Evolutionary conservation across 1,284 basidiomycete genomes (phyloP), one percentile per base, ranked within the genome.

Genomic region (Phlebopus sp.): DNA sequence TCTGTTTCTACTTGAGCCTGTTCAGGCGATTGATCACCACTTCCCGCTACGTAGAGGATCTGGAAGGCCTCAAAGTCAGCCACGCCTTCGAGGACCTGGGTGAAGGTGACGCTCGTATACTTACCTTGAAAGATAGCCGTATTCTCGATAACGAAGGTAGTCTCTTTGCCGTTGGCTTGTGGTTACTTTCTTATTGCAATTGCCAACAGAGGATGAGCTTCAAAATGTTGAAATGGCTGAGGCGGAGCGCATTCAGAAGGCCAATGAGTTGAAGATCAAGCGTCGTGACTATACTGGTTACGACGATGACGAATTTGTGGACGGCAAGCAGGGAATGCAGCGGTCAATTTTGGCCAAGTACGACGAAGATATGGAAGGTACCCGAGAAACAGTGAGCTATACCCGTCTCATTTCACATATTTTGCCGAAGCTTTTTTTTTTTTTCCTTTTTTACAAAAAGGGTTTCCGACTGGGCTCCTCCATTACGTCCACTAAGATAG

Each of bases 181-280:
- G 10, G 27, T 36, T 23, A 15, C 38, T 42, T 51, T 37, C 46
- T 54, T 35, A 55, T 51, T 14, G 41, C 21, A 2, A 5, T 25
- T 39, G 34, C 39, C 15, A 47, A 15, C 65, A 90, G 97, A 99
- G 84, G 97, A 99, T 69, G 96, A 97, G 69, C 78, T 99, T 15
- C 90, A 97, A 70, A 97, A 99, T 59, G 76, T 96, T 41, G 90
- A 94, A 57, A 80, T 98, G 73, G 92, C 90, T 0, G 93, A 97
- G 64, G 79, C 80, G 40, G 92, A 94, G 59, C 80, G 79, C 9
- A 80, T 81, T 18, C 82, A 88, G 64, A 86, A 86, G 72, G 89
- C 83, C 47, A 77, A 83, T 41, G 90, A 94, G 47, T 73, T 91
- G 34, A 97, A 97, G 70, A 88, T 89, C 46, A 97, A 96, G 71